phyloP scores from a whole-genome alignment of 768 basidiomycete genomes.

The Suillus occidentalis region DNA sequence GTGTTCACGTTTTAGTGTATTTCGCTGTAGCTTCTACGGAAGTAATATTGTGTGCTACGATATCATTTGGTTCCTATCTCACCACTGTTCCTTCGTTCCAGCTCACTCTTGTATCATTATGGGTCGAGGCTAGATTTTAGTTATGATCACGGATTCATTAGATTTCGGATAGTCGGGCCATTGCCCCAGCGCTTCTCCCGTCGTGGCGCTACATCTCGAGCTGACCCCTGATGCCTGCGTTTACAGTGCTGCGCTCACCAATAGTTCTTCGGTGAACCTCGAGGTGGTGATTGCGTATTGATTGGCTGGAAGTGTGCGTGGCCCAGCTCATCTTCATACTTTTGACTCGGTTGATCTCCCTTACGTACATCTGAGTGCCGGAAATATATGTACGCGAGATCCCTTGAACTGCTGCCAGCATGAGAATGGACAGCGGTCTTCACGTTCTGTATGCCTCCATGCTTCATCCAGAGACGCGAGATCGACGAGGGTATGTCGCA shows the following conservation, averaged over 20 bases:
- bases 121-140: neutral
- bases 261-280: neutral
- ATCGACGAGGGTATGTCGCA: too few relatives aligned
- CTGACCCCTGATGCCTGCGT: neutral
- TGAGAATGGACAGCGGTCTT: neutral
- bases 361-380: neutral
- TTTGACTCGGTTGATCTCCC: neutral
- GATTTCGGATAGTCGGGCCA: conserved; percentile 52
- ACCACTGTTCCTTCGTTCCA: neutral
- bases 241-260: neutral
- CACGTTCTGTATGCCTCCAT: neutral
- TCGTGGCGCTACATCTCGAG: conserved; percentile 52
- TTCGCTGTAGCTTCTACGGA: conserved; percentile 17
- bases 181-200: conserved; percentile 62
- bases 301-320: neutral
- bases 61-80: neutral
- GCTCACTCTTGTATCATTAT: neutral
- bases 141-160: conserved; percentile 36
- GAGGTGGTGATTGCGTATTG: neutral
- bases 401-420: neutral
- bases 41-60: conserved; percentile 21
- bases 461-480: neutral
- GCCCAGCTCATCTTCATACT: neutral
- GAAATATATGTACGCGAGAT: neutral
- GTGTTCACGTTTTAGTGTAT: conserved; percentile 21